These are phyloP conservation scores for Citrus medica DNA, from an alignment of 345 rosid species.

Conservation along the genomic window DNA sequence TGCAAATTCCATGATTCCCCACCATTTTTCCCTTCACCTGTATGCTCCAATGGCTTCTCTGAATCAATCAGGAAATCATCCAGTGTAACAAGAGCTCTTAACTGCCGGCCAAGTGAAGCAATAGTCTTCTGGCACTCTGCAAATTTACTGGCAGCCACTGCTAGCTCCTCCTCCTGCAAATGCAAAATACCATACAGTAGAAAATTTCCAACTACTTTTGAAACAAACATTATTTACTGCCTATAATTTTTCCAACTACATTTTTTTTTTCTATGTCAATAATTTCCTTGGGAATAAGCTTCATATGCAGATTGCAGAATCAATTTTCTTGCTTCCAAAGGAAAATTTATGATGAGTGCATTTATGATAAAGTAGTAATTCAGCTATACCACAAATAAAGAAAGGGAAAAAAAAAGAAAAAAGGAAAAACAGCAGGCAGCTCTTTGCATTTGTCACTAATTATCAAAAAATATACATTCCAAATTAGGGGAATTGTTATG, in stretches of 20 bases:
- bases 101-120: conserved; percentile 57
- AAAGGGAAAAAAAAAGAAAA: not conserved
- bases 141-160: conserved; percentile 58
- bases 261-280: not conserved
- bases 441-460: not conserved
- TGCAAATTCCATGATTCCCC: conserved; percentile 6
- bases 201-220: not conserved
- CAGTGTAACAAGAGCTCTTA: conserved; percentile 57
- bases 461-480: too few species aligned
- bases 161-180: conserved; percentile 68
- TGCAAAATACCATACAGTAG: not conserved
- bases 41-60: conserved; percentile 19
- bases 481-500: too few species aligned
- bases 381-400: not conserved
- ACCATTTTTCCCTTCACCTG: conserved; percentile 17
- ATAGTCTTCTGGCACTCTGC: conserved; percentile 92
- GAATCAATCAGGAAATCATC: conserved; percentile 55
- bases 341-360: not conserved
- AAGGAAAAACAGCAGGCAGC: not conserved
- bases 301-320: not conserved
- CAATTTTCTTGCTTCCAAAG: not conserved
- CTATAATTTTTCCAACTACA: too few species aligned
- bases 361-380: not conserved
- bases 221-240: too few species aligned
- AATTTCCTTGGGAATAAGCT: not conserved